phyloP scores from a whole-genome alignment of 2,329 filamentous ascomycete species.

The Pseudogymnoascus sp. region DNA sequence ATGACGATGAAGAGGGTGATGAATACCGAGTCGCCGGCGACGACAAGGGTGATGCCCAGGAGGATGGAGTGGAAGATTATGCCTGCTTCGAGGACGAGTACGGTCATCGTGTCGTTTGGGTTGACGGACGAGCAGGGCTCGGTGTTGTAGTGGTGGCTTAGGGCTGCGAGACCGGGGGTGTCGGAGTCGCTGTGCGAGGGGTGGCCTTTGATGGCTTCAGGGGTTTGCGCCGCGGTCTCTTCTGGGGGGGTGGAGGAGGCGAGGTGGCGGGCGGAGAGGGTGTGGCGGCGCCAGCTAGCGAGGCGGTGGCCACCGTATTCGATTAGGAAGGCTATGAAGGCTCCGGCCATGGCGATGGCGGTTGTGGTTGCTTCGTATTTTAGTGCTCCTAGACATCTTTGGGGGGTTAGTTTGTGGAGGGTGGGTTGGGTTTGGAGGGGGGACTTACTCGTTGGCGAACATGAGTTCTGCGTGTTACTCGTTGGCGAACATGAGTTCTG shows the following conservation, averaged over 20 bases:
- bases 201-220: neutral
- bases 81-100: conserved; percentile 65
- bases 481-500: conserved; percentile 62
- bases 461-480: conserved; percentile 64
- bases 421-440: neutral
- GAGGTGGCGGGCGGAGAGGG: neutral
- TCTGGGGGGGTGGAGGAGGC: neutral
- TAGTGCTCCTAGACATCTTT: conserved; percentile 54
- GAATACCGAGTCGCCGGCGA: conserved; percentile 50
- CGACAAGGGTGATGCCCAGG: conserved; percentile 57
- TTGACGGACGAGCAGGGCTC: neutral
- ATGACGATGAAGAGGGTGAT: conserved; percentile 59
- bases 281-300: conserved; percentile 31
- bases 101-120: conserved; percentile 45
- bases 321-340: conserved; percentile 65
- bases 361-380: conserved; percentile 63
- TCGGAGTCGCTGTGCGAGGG: neutral
- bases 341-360: conserved; percentile 65
- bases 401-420: neutral
- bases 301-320: conserved; percentile 61
- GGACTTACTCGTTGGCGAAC: conserved; percentile 51
- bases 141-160: conserved; percentile 1
- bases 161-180: neutral
- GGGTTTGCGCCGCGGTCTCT: neutral
- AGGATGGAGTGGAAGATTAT: conserved; percentile 69